Percentiles rank a stretch among this genome's conserved stretches.
Conservation (phyloP, 352 stramenopile species). For the Pythium brachiatum region DNA sequence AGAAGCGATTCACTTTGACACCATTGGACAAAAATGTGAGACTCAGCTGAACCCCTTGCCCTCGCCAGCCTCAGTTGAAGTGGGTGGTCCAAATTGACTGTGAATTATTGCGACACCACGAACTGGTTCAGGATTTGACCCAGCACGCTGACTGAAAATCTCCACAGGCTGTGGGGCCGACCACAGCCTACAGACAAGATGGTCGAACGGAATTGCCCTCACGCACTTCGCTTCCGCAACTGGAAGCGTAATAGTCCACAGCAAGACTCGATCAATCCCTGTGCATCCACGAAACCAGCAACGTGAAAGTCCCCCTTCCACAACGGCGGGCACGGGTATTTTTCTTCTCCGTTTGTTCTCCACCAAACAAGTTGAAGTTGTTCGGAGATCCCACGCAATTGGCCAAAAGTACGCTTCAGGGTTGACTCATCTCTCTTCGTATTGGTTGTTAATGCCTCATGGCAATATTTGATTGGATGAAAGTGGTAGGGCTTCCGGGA, state of each 20-base stretch:
- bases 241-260: no score
- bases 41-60: conserved; percentile 14
- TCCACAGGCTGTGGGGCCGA: no score
- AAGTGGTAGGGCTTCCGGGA: no score
- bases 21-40: conserved; percentile 11
- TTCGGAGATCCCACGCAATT: conserved; percentile 14
- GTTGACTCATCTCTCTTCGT: no score
- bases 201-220: no score
- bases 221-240: no score
- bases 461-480: conserved; percentile 33
- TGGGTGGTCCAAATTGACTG: conserved; percentile 24
- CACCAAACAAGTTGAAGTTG: conserved; percentile 46
- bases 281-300: no score
- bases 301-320: neutral
- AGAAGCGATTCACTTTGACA: neutral
- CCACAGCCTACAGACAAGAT: no score
- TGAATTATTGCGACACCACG: conserved; percentile 18
- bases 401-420: conserved; percentile 19
- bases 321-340: neutral
- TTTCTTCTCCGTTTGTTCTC: conserved; percentile 12
- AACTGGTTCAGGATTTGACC: neutral
- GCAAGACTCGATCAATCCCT: no score
- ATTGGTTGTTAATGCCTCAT: no score
- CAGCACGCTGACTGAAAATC: conserved; percentile 3
- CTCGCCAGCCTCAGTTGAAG: conserved; percentile 13